A percentile compares a stretch with the other conserved stretches of the same genome.
Evolutionary conservation across 306 rosid species (phyloP).

Genomic region (Prunus mira): DNA sequence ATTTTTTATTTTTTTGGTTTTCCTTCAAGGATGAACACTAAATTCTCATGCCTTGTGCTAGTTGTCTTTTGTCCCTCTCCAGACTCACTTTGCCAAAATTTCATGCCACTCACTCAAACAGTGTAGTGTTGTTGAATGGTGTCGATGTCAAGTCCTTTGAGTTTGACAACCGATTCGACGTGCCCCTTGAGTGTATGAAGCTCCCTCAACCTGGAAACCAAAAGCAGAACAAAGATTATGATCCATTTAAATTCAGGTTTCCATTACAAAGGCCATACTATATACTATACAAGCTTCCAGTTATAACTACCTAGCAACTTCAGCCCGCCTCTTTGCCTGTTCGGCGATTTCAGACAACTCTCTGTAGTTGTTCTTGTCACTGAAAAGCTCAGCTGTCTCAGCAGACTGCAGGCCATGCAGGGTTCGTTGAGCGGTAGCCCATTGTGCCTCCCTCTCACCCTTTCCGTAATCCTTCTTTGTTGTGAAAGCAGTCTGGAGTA

Average conservation of each 20-base stretch:
- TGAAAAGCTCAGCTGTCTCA: conserved; percentile 34
- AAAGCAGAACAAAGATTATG: background rate
- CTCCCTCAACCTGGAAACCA: conserved; percentile 66
- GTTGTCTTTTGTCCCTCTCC: conserved; percentile 18
- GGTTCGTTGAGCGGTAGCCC: conserved; percentile 89
- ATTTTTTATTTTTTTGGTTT: background rate
- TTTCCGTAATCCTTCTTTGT: conserved; percentile 78
- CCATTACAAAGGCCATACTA: background rate
- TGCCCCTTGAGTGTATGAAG: conserved; percentile 89
- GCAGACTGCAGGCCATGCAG: conserved; percentile 82
- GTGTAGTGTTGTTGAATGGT: conserved; percentile 92
- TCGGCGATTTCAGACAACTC: conserved; percentile 79
- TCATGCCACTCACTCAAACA: conserved; percentile 39
- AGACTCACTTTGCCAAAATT: conserved; percentile 9
- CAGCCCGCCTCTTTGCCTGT: conserved; percentile 80
- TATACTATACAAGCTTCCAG: background rate
- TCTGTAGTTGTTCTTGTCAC: conserved; percentile 48
- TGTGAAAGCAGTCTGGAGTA: conserved; percentile 67
- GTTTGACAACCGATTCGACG: conserved; percentile 86
- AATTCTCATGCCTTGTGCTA: background rate
- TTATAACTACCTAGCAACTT: conserved; percentile 58
- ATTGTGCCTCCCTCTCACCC: conserved; percentile 87
- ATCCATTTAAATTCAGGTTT: background rate
- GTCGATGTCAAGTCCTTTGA: conserved; percentile 86
- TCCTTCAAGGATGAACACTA: conserved; percentile 4